Base-by-base conservation (phyloP, 2,329 filamentous ascomycete species). In the Curvularia sp. region DNA sequence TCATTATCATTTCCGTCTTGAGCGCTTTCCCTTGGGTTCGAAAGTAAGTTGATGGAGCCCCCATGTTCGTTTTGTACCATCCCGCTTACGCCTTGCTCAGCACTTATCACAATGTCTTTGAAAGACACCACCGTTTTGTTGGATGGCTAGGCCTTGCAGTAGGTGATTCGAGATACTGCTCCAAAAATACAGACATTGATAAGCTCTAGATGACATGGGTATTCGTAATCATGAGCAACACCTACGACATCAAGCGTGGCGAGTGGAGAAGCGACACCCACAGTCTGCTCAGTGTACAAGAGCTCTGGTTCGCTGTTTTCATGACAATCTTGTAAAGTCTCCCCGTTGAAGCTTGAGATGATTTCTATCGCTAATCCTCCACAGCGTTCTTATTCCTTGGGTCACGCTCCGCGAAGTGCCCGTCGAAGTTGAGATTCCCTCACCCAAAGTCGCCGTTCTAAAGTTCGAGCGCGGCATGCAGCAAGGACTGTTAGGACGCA, bases 21-120 rank as follows among this genome's bases (percentile, higher is more conserved):
- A 75, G 72, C 32, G 73, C 73, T 1, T 72, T 76, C 52, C 73
- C 73, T 15, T 76, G 72, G 72, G 69, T 76, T 43, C 72, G 73
- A 54, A 75, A 76, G 73, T 75, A 23, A 63, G 67, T 69, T 21
- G 27, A 18, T 13, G n/a, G 30, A 25, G 30, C 28, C n/a, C n/a
- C n/a, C n/a, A 25, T n/a, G 12, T 13, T 9, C 21, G 6, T 5
- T 54, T 36, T 23, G 15, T 45, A 10, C 19, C 8, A 41, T 41
- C 57, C 50, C 36, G 58, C 63, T 73, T 59, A 74, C 53, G 1
- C 3, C 18, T 28, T 9, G 7, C 9, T 21, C 49, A 75, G 73
- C 55, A 74, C 71, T 12, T 72, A 75, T 49, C 73, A 76, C 27
- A 76, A 76, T 51, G 70, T 71, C 1, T 76, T 76, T 43, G 73